A percentile compares a stretch with the other conserved stretches of the same genome.
Conservation (phyloP, 1,139 yeast genomes). For the Yamadazyma siamensis region DNA sequence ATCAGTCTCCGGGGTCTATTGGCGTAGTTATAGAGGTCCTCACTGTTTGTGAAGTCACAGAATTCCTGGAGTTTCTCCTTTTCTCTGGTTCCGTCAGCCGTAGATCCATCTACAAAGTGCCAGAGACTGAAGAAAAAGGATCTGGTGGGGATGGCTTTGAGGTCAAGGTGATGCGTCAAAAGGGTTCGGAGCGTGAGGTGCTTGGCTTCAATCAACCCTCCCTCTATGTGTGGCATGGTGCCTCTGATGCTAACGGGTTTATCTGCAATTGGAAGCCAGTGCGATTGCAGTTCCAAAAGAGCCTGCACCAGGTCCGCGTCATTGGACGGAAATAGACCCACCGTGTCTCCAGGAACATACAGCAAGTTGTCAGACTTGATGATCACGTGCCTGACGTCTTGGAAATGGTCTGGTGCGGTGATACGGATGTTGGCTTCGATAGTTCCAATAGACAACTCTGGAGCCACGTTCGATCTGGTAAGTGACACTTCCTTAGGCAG, state of each 20-base stretch:
- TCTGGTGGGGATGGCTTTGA: conserved; percentile 78
- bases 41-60: conserved; percentile 65
- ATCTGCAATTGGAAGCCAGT: conserved; percentile 72
- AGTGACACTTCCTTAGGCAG: conserved; percentile 4
- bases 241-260: conserved; percentile 36
- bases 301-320: conserved; percentile 59
- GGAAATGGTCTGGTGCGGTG: conserved; percentile 74
- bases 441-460: conserved; percentile 27
- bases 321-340: conserved; percentile 74
- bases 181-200: conserved; percentile 61
- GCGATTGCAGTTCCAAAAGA: conserved; percentile 63
- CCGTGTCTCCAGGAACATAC: conserved; percentile 77
- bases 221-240: conserved; percentile 37
- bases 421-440: conserved; percentile 53
- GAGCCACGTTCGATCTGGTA: conserved; percentile 5
- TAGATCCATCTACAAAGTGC: conserved; percentile 65
- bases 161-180: conserved; percentile 77
- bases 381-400: conserved; percentile 74
- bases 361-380: conserved; percentile 34
- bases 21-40: conserved; percentile 84
- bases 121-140: conserved; percentile 69
- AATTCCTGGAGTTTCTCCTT: conserved; percentile 74
- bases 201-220: conserved; percentile 55
- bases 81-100: conserved; percentile 53
- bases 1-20: conserved; percentile 88